These are phyloP conservation scores for Coccomyxa subellipsoidea DNA, from an alignment of 163 green algal species.

Conservation along the genomic window DNA sequence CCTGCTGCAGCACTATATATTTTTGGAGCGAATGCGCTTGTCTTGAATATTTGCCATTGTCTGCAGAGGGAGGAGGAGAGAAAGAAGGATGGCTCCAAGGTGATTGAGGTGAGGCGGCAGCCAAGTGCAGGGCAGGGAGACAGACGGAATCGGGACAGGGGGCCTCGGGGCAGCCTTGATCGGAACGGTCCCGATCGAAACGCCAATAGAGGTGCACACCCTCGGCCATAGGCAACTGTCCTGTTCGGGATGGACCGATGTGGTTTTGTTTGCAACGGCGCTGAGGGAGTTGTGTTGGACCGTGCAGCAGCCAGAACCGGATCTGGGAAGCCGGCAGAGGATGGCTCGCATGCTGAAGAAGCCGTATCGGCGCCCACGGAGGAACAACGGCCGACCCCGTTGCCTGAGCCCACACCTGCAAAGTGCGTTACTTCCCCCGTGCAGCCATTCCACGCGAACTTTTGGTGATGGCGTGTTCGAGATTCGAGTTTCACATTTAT, in stretches of 20 bases:
- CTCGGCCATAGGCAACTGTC: neutral
- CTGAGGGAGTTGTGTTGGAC: neutral
- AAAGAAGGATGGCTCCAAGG: slow-evolving; percentile 21
- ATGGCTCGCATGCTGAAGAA: neutral
- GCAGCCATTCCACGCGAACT: too few relatives aligned
- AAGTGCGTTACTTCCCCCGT: neutral
- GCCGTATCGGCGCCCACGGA: neutral
- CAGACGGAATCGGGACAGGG: slow-evolving; percentile 7
- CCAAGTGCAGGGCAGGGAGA: neutral
- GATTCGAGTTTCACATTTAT: neutral
- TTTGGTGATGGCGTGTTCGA: neutral
- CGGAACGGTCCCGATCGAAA: neutral
- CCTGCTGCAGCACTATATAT: neutral
- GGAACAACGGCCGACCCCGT: neutral
- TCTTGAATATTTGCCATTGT: neutral
- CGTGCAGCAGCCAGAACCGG: neutral
- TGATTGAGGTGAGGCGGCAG: slow-evolving; percentile 11
- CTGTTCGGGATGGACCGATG: neutral
- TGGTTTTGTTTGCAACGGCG: neutral
- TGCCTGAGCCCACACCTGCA: neutral
- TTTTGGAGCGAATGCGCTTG: neutral
- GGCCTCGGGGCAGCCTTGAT: neutral
- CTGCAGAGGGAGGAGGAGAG: slow-evolving; percentile 17
- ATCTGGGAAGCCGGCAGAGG: neutral
- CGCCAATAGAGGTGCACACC: neutral